A percentile compares a stretch with the other conserved stretches of the same genome.
Conservation (phyloP, 805 yeast species). For the Myxozyma sirexii region DNA sequence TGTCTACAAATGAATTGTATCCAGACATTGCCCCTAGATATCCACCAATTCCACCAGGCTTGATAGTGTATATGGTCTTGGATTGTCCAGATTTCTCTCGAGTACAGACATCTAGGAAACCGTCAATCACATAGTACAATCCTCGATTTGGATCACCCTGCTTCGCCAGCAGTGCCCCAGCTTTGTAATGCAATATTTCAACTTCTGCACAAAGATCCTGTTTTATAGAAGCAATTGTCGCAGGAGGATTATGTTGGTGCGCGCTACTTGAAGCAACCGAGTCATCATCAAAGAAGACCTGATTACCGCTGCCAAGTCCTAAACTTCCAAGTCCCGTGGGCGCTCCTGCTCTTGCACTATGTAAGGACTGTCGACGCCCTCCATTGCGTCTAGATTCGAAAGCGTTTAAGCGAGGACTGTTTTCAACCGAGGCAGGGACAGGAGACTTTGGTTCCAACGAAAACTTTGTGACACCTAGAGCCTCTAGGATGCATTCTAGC, state of each 20-base stretch:
- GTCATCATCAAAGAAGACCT: conserved; percentile 40
- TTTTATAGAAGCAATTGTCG: conserved; percentile 18
- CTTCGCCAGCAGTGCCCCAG: conserved; percentile 60
- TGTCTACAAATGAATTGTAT: conserved; percentile 71
- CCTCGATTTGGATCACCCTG: conserved; percentile 74
- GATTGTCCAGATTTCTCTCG: conserved; percentile 30
- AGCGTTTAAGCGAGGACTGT: conserved; percentile 21
- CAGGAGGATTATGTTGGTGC: neutral
- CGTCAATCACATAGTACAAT: conserved; percentile 76
- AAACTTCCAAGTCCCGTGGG: conserved; percentile 19
- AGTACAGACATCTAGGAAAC: conserved; percentile 66
- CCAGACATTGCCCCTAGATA: conserved; percentile 81
- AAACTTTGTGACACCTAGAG: conserved; percentile 60
- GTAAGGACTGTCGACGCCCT: neutral
- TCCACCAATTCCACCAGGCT: conserved; percentile 84
- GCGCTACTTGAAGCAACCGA: conserved; percentile 29
- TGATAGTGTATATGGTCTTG: conserved; percentile 52
- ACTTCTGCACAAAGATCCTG: conserved; percentile 61
- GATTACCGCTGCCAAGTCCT: conserved; percentile 4
- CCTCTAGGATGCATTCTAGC: conserved; percentile 67
- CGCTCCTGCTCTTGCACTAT: neutral
- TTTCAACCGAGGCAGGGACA: conserved; percentile 12
- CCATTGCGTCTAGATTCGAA: conserved; percentile 14
- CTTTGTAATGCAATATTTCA: conserved; percentile 55
- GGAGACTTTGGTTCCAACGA: conserved; percentile 13